These are phyloP conservation scores for Inosperma sp. DNA, from an alignment of 768 basidiomycete species.

Conservation along the genomic window DNA sequence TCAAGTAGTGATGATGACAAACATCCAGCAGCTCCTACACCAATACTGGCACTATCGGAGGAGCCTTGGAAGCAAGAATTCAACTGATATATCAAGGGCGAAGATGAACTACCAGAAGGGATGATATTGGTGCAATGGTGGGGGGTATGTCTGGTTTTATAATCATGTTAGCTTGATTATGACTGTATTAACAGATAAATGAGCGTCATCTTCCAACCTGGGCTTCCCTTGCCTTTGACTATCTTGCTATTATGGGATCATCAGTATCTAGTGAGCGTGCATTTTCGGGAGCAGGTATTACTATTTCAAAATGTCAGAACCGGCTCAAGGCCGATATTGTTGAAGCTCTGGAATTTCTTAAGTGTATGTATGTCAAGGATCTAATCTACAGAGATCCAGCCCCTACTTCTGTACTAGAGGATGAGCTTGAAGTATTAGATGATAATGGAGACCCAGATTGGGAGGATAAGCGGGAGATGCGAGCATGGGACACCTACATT, in stretches of 20 bases:
- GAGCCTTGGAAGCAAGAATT: background rate
- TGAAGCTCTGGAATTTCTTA: slow-evolving; percentile 8
- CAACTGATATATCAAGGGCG: background rate
- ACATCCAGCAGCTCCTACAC: background rate
- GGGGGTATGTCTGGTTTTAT: slow-evolving; percentile 2
- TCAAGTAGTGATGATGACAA: background rate
- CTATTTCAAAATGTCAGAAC: slow-evolving; percentile 32
- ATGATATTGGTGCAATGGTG: slow-evolving; percentile 3
- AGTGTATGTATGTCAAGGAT: slow-evolving; percentile 7
- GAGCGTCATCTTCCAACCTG: slow-evolving; percentile 27
- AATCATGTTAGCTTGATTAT: background rate
- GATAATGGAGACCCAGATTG: slow-evolving; percentile 4
- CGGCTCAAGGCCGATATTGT: slow-evolving; percentile 6
- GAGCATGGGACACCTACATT: slow-evolving; percentile 3
- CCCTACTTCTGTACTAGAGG: slow-evolving; percentile 4
- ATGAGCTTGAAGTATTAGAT: slow-evolving; percentile 9
- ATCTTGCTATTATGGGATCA: slow-evolving; percentile 36
- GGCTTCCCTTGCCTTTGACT: slow-evolving; percentile 35
- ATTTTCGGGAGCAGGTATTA: slow-evolving; percentile 39
- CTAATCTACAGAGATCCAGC: slow-evolving; percentile 7
- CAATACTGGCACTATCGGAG: background rate
- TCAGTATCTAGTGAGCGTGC: slow-evolving; percentile 36
- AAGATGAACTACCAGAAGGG: slow-evolving; percentile 4
- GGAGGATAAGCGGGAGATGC: slow-evolving; percentile 2
- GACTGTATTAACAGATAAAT: background rate